Percentiles rank a stretch among this genome's conserved stretches.
Evolutionary conservation across 2,329 filamentous ascomycete species (phyloP).

Genomic region (Ceratocystis variospora): DNA sequence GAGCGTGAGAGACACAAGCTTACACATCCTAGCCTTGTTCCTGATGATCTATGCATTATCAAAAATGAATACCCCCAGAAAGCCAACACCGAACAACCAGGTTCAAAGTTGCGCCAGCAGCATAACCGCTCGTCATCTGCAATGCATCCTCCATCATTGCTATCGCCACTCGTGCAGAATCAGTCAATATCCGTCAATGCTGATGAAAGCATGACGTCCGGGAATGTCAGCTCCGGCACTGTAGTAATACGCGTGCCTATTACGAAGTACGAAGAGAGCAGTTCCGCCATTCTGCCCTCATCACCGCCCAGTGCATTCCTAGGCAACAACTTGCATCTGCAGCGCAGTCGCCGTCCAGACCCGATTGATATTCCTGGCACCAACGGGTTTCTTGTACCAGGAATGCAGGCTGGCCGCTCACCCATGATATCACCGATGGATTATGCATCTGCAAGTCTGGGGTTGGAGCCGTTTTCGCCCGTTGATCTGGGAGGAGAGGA

Average conservation of each 20-base stretch:
- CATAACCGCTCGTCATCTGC: neutral
- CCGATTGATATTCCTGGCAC: conserved; percentile 3
- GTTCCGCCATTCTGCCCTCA: neutral
- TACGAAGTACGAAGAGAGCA: neutral
- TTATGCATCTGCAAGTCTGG: neutral
- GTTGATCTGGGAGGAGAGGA: neutral
- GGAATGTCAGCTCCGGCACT: neutral
- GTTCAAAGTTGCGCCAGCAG: neutral
- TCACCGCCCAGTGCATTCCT: neutral
- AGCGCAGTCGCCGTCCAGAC: neutral
- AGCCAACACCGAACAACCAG: neutral
- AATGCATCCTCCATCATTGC: neutral
- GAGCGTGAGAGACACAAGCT: neutral
- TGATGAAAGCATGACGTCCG: neutral
- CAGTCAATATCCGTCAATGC: neutral
- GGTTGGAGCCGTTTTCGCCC: neutral
- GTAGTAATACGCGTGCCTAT: conserved; percentile 7
- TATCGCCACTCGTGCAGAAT: neutral
- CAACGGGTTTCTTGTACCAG: neutral
- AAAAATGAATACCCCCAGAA: neutral
- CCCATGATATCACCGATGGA: neutral
- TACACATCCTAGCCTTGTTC: conserved; percentile 11
- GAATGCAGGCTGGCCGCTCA: neutral
- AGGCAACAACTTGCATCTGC: neutral
- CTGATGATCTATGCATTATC: conserved; percentile 12